A percentile compares a stretch with the other conserved stretches of the same genome.
Conservation (phyloP, 1,284 basidiomycete species). For the Pseudozyma pruni region DNA sequence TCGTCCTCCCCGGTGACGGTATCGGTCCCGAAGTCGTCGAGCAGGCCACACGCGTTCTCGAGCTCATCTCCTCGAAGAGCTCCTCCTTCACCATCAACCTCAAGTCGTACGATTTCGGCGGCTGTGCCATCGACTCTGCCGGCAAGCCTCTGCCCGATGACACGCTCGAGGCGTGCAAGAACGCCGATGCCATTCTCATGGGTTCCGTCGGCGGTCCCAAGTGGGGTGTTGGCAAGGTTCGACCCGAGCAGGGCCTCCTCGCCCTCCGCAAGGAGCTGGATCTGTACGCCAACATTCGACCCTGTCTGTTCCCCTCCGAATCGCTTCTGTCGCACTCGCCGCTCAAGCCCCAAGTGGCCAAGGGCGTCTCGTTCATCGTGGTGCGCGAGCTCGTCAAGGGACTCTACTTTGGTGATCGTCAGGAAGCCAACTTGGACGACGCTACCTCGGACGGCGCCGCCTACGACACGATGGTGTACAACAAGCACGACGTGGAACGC, state of each 20-base stretch:
- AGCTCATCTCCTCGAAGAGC: conserved; percentile 77
- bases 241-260: conserved; percentile 95
- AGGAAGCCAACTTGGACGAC: conserved; percentile 75
- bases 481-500: conserved; percentile 87
- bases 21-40: conserved; percentile 94
- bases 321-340: conserved; percentile 90
- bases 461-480: conserved; percentile 81
- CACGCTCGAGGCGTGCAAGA: conserved; percentile 75
- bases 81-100: conserved; percentile 78
- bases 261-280: conserved; percentile 91
- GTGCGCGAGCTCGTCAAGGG: conserved; percentile 82
- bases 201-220: conserved; percentile 93
- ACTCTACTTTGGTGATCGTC: conserved; percentile 85
- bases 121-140: conserved; percentile 87
- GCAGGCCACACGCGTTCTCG: conserved; percentile 88
- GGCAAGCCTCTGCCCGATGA: conserved; percentile 85
- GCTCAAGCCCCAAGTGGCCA: conserved; percentile 85
- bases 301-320: conserved; percentile 92
- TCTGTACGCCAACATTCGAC: conserved; percentile 97
- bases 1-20: conserved; percentile 90
- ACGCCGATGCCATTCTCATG: conserved; percentile 65
- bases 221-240: conserved; percentile 90
- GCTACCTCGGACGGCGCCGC: conserved; percentile 61
- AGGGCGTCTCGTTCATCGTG: conserved; percentile 90
- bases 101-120: conserved; percentile 80